Evolutionary conservation across 768 basidiomycete genomes (phyloP).

Genomic region (Tephrocybe sp.): DNA sequence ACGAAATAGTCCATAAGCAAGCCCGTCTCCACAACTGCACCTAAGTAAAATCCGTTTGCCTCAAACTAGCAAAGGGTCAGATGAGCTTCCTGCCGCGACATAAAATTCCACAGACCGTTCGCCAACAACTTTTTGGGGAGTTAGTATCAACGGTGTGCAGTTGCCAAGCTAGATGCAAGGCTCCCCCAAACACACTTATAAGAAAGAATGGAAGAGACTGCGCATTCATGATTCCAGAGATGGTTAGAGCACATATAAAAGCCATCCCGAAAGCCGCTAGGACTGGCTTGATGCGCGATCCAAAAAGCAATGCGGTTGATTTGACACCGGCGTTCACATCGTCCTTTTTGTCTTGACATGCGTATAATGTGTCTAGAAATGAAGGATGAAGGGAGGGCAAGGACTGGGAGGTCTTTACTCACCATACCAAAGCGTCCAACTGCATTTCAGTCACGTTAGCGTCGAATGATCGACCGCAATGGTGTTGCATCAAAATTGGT

Average conservation of each 20-base stretch:
- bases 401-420: not conserved
- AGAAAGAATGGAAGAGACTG: conserved; percentile 14
- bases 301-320: conserved; percentile 63
- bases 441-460: no score
- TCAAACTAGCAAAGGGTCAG: conserved; percentile 5
- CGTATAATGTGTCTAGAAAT: conserved; percentile 51
- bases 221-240: conserved; percentile 24
- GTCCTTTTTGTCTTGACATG: conserved; percentile 56
- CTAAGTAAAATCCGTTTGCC: conserved; percentile 10
- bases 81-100: not conserved
- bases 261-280: conserved; percentile 35
- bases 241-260: conserved; percentile 21
- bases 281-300: conserved; percentile 37
- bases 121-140: conserved; percentile 12
- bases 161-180: conserved; percentile 10
- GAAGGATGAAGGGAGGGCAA: not conserved
- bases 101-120: not conserved
- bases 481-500: not conserved
- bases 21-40: conserved; percentile 8
- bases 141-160: conserved; percentile 10
- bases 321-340: conserved; percentile 57
- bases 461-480: no score
- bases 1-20: no score
- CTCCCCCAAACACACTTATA: conserved; percentile 5
- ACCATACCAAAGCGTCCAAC: conserved; percentile 20